Conservation (phyloP, 164 flowering plant species). For the Taxillus chinensis region DNA sequence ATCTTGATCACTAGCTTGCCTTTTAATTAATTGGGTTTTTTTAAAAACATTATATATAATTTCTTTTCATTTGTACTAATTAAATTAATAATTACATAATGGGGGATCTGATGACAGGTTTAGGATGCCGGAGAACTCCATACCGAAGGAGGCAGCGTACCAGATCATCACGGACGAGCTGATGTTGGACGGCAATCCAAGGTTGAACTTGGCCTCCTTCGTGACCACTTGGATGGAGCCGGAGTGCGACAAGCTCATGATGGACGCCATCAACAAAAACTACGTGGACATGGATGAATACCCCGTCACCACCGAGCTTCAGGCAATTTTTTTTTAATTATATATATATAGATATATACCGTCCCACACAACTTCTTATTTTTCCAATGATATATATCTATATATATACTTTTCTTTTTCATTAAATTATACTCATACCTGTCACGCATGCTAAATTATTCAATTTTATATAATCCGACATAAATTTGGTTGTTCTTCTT, state of each 20-base stretch:
- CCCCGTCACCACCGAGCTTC: slow-evolving; percentile 39
- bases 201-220: slow-evolving; percentile 50
- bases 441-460: too few relatives aligned
- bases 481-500: too few relatives aligned
- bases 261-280: slow-evolving; percentile 29
- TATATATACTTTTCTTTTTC: too few relatives aligned
- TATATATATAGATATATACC: too few relatives aligned
- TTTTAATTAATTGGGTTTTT: not conserved
- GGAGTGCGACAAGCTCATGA: slow-evolving; percentile 30
- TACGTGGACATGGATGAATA: slow-evolving; percentile 37
- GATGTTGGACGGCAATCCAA: slow-evolving; percentile 51
- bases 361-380: not conserved
- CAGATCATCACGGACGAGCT: slow-evolving; percentile 56
- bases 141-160: slow-evolving; percentile 56
- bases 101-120: slow-evolving; percentile 17
- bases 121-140: slow-evolving; percentile 48
- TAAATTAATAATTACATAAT: not conserved
- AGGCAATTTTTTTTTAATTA: too few relatives aligned
- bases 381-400: too few relatives aligned
- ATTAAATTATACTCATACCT: too few relatives aligned
- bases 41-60: too few relatives aligned
- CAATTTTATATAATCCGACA: too few relatives aligned
- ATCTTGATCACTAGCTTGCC: too few relatives aligned
- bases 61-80: too few relatives aligned
- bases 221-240: slow-evolving; percentile 39